Evolutionary conservation across 306 rosid species (phyloP), one percentile per base, ranked within the genome.

Genomic region (Trifolium dubium): DNA sequence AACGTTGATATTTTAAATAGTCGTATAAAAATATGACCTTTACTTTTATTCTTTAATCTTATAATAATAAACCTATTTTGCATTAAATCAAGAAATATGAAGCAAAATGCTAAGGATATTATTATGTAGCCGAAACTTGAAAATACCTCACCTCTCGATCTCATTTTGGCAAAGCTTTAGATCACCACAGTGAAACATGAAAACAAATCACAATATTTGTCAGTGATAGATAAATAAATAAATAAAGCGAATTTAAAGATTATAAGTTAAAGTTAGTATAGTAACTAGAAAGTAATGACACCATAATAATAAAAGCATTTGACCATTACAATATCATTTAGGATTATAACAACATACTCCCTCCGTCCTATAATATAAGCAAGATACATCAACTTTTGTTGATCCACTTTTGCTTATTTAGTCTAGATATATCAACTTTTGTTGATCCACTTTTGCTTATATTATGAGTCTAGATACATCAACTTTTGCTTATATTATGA

Each of bases 81-180:
- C 54, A 31, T 62, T 49, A 56, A 29, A 81, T 4, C 43, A 69
- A 47, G 69, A 81, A 71, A 68, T 51, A 65, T 29, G 19, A 79
- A 75, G 37, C 70, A 75, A 32, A 68, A 67, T 64, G 71, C 76
- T 19, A 68, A 41, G 39, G 70, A 64, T 53, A 72, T 31, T 37
- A 23, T 23, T 23, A 49, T 70, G 54, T 18, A 51, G 80, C 56
- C 58, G 63, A 80, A 74, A 78, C 59, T 79, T 81, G 50, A 35
- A 64, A 75, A 77, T 53, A 71, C 15, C 93, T 60, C 85, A 94
- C 99, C 99, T 88, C 96, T 90, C n/a, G n/a, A n/a, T n/a, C n/a
- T 23, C 87, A 73, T 41, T 82, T 87, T 89, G 72, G 97, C 97
- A 77, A 88, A 91, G 87, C 98, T 94, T 84, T 85, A 84, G 49